These are phyloP conservation scores for Colletotrichum sp. DNA, from an alignment of 2,329 filamentous ascomycete genomes.

Conservation along the genomic window DNA sequence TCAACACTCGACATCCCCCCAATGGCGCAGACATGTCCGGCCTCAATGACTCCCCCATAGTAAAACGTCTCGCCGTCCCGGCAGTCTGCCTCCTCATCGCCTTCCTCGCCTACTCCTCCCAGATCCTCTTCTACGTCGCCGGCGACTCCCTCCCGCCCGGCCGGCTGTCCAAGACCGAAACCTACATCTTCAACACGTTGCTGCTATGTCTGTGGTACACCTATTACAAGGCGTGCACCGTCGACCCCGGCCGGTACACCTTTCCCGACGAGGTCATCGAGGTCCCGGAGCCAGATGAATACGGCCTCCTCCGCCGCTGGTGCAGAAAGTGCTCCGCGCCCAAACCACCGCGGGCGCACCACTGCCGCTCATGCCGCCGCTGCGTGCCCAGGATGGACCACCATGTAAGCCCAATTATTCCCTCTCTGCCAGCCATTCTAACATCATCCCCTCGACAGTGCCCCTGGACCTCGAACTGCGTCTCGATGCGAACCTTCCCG, in stretches of 20 bases:
- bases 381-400: slow-evolving; percentile 66
- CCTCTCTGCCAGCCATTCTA: neutral
- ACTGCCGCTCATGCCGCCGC: slow-evolving; percentile 77
- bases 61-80: slow-evolving; percentile 70
- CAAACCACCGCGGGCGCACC: slow-evolving; percentile 80
- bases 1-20: neutral
- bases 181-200: slow-evolving; percentile 69
- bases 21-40: slow-evolving; percentile 43
- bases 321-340: slow-evolving; percentile 77
- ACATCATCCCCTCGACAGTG: slow-evolving; percentile 69
- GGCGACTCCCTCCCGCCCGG: slow-evolving; percentile 60
- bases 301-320: slow-evolving; percentile 53
- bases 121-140: slow-evolving; percentile 70
- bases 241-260: slow-evolving; percentile 61
- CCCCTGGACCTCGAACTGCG: slow-evolving; percentile 84
- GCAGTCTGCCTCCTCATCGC: slow-evolving; percentile 68
- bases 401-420: neutral
- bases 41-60: slow-evolving; percentile 40
- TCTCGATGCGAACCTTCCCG: slow-evolving; percentile 81
- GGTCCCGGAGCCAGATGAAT: slow-evolving; percentile 30
- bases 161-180: slow-evolving; percentile 62
- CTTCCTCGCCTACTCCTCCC: slow-evolving; percentile 76
- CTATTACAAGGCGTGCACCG: slow-evolving; percentile 67
- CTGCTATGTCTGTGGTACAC: slow-evolving; percentile 70
- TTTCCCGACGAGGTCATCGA: slow-evolving; percentile 44